Evolutionary conservation across 208 protist genomes (phyloP), one percentile per base, ranked within the genome.

Genomic region (Sergeia podlipaevii): DNA sequence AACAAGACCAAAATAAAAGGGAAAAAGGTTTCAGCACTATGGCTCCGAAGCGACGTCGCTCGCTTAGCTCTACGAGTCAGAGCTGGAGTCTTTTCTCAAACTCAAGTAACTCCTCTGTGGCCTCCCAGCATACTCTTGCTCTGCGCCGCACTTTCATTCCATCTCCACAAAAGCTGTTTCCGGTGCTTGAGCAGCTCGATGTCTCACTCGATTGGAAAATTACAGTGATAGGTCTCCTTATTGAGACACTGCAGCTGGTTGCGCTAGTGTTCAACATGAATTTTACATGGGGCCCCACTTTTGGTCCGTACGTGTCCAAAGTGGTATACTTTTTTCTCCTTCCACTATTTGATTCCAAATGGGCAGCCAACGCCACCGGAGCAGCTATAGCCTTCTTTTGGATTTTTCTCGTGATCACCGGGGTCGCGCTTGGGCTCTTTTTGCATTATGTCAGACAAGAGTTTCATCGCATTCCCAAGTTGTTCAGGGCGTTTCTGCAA

Each of bases 301-400:
- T 64, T 34, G 30, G 30, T 10, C 10, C 10, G 4, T 18, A 24
- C 6, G 27, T 64, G 7, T 21, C 42, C 11, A 54, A 56, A 18
- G 47, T 64, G 10, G 11, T 56, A 15, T 64, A 64, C 57, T 56
- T 57, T 28, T 64, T 64, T 26, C n/a, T 44, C 34, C 33, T 64
- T 30, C 57, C 57, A 3, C 28, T 64, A 10, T 64, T 64, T 34
- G 57, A 64, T 24, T 20, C 27, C 4, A 17, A 28, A 7, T 64
- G 57, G 57, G 23, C 24, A 7, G 7, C 4, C 10, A 41, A 42
- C 33, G 42, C 29, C 5, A 42, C 33, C 27, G 21, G 26, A 32
- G 47, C 26, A 21, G 24, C 15, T 13, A 39, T 48, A 29, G 23
- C 46, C 34, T 46, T 54, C 13, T 15, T 64, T 7, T 64, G 57